Evolutionary conservation across 2,329 filamentous ascomycete genomes (phyloP).

Genomic region (Arthrinium phaeospermum): DNA sequence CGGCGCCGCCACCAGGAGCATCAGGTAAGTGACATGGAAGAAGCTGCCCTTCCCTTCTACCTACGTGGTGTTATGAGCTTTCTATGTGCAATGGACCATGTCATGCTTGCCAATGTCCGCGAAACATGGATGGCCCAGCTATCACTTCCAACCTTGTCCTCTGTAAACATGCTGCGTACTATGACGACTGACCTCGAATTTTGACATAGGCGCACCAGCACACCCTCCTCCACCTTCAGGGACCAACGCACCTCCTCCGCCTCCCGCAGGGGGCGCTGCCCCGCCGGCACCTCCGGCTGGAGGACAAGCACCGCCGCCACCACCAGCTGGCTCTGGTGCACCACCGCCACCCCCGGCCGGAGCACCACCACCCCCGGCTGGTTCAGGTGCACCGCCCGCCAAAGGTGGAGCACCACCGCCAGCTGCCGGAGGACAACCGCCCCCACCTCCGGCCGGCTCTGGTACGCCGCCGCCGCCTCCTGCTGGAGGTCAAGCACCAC

Average conservation of each 20-base stretch:
- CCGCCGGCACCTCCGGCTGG: not conserved
- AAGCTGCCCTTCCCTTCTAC: not conserved
- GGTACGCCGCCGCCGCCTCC: not conserved
- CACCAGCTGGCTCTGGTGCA: not conserved
- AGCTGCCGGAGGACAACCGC: not conserved
- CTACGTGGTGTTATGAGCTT: not conserved
- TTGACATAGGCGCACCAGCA: not conserved
- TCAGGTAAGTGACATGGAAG: not conserved
- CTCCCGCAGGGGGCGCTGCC: not conserved
- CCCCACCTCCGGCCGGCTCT: not conserved
- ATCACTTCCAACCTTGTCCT: not conserved
- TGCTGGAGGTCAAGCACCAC: conserved; percentile 4
- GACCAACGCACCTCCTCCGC: not conserved
- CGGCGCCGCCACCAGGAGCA: not conserved
- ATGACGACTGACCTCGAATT: not conserved
- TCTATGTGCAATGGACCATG: not conserved
- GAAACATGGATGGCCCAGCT: not conserved
- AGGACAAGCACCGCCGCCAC: not conserved
- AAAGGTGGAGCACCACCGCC: not conserved
- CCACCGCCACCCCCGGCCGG: not conserved
- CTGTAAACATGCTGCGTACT: not conserved
- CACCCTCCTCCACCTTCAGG: not conserved
- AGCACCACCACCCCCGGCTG: not conserved
- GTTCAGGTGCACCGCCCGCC: not conserved
- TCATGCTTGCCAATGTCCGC: not conserved